These are phyloP conservation scores for Serendipita vermifera DNA, from an alignment of 768 basidiomycete genomes.

Conservation along the genomic window DNA sequence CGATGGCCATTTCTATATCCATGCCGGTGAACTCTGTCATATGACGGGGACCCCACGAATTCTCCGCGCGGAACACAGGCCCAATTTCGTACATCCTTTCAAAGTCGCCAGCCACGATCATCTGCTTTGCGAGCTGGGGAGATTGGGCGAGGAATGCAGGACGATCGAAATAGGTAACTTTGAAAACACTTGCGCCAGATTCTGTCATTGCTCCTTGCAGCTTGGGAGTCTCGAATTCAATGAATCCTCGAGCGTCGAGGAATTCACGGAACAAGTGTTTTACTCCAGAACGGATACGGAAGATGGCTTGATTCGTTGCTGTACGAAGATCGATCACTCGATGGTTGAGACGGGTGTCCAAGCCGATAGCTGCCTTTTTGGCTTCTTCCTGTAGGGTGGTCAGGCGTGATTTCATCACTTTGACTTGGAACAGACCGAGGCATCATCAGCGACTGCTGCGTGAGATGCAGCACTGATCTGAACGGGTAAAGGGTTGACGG, in stretches of 20 bases:
- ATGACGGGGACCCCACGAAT: constrained; percentile 95
- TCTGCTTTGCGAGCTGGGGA: constrained; percentile 96
- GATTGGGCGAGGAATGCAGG: constrained; percentile 87
- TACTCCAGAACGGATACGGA: constrained; percentile 81
- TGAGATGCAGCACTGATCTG: constrained; percentile 23
- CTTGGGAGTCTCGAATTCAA: constrained; percentile 96
- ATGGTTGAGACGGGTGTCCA: constrained; percentile 91
- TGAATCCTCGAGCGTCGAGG: constrained; percentile 61
- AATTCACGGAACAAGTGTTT: constrained; percentile 77
- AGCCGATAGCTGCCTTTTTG: constrained; percentile 32
- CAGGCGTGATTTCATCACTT: background rate
- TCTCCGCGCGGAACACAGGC: constrained; percentile 92
- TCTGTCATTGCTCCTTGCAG: constrained; percentile 95
- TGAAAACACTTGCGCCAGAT: constrained; percentile 93
- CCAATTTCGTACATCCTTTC: constrained; percentile 97
- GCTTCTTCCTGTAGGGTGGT: constrained; percentile 10
- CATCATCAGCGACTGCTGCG: constrained; percentile 13
- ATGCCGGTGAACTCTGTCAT: constrained; percentile 97
- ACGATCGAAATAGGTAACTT: constrained; percentile 97
- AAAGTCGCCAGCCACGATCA: constrained; percentile 98
- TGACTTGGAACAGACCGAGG: constrained; percentile 9
- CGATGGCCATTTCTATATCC: constrained; percentile 97
- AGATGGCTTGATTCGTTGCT: constrained; percentile 89
- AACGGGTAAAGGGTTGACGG: constrained; percentile 22
- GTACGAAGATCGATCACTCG: constrained; percentile 93